A percentile compares a stretch with the other conserved stretches of the same genome.
These are phyloP conservation scores for Croton setiger DNA, from an alignment of 441 rosid genomes.

Conservation along the genomic window DNA sequence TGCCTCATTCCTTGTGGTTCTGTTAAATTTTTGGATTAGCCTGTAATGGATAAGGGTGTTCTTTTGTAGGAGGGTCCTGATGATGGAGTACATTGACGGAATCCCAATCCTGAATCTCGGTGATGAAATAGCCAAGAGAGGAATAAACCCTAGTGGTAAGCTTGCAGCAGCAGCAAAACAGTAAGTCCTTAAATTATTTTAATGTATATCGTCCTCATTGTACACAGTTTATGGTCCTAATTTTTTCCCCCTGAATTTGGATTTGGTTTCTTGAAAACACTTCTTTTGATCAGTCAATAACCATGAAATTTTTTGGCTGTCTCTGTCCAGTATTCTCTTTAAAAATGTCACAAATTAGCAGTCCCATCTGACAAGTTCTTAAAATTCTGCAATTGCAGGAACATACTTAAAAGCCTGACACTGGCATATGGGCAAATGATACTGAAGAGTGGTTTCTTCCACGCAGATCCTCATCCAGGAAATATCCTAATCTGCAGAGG, in stretches of 20 bases:
- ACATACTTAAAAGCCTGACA: conserved; percentile 73
- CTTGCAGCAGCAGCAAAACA: conserved; percentile 86
- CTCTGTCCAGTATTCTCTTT: not conserved
- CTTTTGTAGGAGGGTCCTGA: conserved; percentile 59
- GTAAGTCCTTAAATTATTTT: conserved; percentile 61
- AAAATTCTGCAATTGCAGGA: conserved; percentile 44
- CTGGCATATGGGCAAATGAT: conserved; percentile 95
- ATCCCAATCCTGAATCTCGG: conserved; percentile 88
- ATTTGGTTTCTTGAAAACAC: not conserved
- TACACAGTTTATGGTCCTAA: not conserved
- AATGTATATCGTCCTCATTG: conserved; percentile 29
- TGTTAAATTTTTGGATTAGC: conserved; percentile 1
- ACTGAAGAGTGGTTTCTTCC: conserved; percentile 93
- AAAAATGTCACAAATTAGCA: conserved; percentile 1
- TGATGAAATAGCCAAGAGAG: conserved; percentile 88
- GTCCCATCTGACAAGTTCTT: conserved; percentile 14
- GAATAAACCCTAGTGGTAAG: conserved; percentile 82
- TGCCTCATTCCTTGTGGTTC: conserved; percentile 13
- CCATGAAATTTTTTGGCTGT: not conserved
- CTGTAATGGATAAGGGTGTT: conserved; percentile 14
- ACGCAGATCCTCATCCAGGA: conserved; percentile 99
- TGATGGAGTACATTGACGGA: conserved; percentile 94
- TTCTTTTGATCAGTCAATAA: not conserved
- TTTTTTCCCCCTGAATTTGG: not conserved
- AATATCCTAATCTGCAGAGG: conserved; percentile 87